Conservation (phyloP, 345 rosid genomes). For the Eutrema yunnanense region DNA sequence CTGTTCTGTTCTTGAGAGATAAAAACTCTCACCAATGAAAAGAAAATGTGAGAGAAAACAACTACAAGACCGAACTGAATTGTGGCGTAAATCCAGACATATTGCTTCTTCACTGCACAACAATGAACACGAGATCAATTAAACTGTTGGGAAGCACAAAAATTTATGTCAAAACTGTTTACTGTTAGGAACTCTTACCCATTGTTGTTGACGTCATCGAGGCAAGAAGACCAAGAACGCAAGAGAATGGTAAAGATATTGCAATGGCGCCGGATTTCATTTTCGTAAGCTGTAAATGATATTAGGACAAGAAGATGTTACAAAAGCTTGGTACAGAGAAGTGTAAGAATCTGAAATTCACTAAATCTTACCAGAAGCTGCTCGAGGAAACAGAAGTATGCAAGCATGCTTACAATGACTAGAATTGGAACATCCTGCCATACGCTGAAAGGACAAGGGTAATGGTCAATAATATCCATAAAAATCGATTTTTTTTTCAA, state of each 20-base stretch:
- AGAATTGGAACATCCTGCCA: constrained; percentile 97
- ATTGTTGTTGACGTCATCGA: constrained; percentile 88
- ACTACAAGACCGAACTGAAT: constrained; percentile 71
- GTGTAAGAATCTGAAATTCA: background rate
- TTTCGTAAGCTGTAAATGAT: constrained; percentile 46
- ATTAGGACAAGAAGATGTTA: constrained; percentile 4
- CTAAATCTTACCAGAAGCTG: constrained; percentile 71
- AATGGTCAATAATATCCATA: background rate
- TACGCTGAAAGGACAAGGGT: constrained; percentile 44
- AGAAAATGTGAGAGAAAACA: constrained; percentile 67
- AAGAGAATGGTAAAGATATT: constrained; percentile 91
- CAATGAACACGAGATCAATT: background rate
- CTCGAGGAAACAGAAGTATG: constrained; percentile 95
- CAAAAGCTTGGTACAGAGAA: constrained; percentile 4
- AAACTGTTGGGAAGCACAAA: background rate
- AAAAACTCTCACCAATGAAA: constrained; percentile 49
- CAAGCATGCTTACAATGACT: constrained; percentile 94
- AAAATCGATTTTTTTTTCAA: background rate
- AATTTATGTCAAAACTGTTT: background rate
- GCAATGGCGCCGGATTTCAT: constrained; percentile 87
- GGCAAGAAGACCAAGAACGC: constrained; percentile 87
- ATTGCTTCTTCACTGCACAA: constrained; percentile 51
- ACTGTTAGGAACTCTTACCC: constrained; percentile 43
- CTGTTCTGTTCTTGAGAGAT: background rate
- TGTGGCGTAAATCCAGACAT: constrained; percentile 70